A percentile compares a stretch with the other conserved stretches of the same genome.
Conservation (phyloP, 495 filamentous ascomycete genomes). For the Penicillium subrubescens region DNA sequence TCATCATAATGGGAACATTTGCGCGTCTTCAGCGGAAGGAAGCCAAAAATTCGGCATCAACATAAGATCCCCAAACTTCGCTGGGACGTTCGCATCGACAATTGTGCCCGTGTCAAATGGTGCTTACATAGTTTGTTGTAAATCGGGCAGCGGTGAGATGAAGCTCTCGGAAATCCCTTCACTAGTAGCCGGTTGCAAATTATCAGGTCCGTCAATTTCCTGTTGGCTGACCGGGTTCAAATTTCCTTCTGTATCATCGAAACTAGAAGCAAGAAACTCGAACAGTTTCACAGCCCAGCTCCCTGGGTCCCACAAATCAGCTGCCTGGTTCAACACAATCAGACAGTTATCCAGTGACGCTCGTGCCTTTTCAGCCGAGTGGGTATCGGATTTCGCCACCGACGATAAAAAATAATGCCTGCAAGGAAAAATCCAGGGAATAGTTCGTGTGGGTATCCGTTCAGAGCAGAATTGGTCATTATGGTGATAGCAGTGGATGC, state of each 20-base stretch:
- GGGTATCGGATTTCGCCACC: not conserved
- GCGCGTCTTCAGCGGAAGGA: not conserved
- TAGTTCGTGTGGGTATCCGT: not conserved
- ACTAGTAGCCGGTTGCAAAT: not conserved
- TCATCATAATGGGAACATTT: not conserved
- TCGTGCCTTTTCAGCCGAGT: not conserved
- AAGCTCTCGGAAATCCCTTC: not conserved
- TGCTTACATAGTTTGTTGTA: not conserved
- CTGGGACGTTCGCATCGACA: not conserved
- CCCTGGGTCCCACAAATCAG: not conserved
- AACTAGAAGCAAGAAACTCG: not conserved
- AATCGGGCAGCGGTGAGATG: not conserved
- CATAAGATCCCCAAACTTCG: not conserved
- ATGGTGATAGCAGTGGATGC: not conserved
- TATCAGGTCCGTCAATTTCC: not conserved
- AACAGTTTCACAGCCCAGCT: not conserved
- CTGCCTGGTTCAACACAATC: not conserved
- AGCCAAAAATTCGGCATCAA: not conserved
- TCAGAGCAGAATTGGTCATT: not conserved
- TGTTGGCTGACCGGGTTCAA: not conserved
- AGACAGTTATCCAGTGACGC: not conserved
- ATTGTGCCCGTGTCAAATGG: not conserved
- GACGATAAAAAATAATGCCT: not conserved
- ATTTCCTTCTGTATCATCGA: not conserved
- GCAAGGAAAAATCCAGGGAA: not conserved